These are phyloP conservation scores for Cordyceps militaris DNA, from an alignment of 2,329 filamentous ascomycete genomes.

Conservation along the genomic window DNA sequence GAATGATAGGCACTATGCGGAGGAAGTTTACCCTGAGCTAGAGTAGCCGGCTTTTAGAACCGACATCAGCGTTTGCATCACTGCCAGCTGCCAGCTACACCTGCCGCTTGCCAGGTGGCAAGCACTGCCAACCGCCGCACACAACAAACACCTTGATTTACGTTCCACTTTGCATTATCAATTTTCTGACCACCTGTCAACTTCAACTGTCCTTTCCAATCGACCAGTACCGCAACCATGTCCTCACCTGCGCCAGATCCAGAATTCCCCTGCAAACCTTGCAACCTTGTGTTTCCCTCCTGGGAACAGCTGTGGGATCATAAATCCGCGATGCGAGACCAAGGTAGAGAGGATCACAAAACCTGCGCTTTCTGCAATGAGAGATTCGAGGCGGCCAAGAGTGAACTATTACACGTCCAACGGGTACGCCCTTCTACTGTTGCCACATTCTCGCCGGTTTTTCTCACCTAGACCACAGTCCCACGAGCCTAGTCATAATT, in stretches of 20 bases:
- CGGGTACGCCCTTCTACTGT: conserved; percentile 22
- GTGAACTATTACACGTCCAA: conserved; percentile 28
- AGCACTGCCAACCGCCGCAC: background rate
- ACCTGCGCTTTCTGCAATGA: conserved; percentile 32
- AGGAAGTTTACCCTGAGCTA: conserved; percentile 2
- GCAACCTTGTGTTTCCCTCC: conserved; percentile 21
- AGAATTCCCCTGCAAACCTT: conserved; percentile 24
- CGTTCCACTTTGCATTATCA: background rate
- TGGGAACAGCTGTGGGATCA: conserved; percentile 23
- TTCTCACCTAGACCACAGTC: conserved; percentile 20
- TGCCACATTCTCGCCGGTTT: background rate
- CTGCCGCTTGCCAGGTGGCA: background rate
- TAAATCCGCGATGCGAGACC: conserved; percentile 23
- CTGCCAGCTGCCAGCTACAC: background rate
- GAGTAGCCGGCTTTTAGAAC: background rate
- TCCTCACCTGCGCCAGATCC: background rate
- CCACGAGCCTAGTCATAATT: conserved; percentile 33
- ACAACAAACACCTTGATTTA: background rate
- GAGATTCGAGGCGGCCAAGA: conserved; percentile 28
- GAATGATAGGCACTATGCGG: background rate
- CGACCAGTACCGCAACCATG: background rate
- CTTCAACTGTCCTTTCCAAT: background rate
- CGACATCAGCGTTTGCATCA: background rate
- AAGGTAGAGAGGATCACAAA: conserved; percentile 23
- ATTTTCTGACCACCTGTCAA: too few relatives aligned